A percentile compares a stretch with the other conserved stretches of the same genome.
Conservation (phyloP, 163 green algal species). For the Prototheca wickerhamii region DNA sequence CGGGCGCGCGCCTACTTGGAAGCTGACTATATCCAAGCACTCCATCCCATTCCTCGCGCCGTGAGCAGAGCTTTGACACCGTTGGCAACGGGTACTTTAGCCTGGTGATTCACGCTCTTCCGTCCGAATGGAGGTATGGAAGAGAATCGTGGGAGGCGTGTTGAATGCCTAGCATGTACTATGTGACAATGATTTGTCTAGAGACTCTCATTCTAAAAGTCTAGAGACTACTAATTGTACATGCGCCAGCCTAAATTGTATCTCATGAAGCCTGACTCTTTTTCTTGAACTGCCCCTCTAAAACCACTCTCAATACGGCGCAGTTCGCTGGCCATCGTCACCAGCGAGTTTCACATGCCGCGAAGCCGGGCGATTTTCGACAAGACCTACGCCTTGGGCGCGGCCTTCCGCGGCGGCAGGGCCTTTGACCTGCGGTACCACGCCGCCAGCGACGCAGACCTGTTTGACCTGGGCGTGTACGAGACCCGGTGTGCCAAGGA, state of each 20-base stretch:
- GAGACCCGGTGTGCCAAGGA: constrained; percentile 45
- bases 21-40: too few relatives aligned
- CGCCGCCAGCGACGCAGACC: constrained; percentile 36
- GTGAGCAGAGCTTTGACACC: constrained; percentile 67
- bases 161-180: too few relatives aligned
- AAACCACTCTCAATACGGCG: too few relatives aligned
- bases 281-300: too few relatives aligned
- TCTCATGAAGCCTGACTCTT: too few relatives aligned
- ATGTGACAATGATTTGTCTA: too few relatives aligned
- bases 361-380: constrained; percentile 55
- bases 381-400: constrained; percentile 38
- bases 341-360: constrained; percentile 74
- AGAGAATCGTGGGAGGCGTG: too few relatives aligned
- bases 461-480: constrained; percentile 48
- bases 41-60: too few relatives aligned
- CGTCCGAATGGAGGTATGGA: constrained; percentile 56
- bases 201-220: too few relatives aligned
- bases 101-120: constrained; percentile 61
- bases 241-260: too few relatives aligned
- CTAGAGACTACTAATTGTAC: too few relatives aligned
- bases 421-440: constrained; percentile 11
- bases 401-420: not conserved
- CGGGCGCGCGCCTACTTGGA: too few relatives aligned
- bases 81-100: constrained; percentile 79
- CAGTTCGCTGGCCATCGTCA: constrained; percentile 52